Percentiles rank a stretch among this genome's conserved stretches.
These are phyloP conservation scores for Bocquillonia castaneifolia DNA, from an alignment of 441 rosid genomes.

Conservation along the genomic window DNA sequence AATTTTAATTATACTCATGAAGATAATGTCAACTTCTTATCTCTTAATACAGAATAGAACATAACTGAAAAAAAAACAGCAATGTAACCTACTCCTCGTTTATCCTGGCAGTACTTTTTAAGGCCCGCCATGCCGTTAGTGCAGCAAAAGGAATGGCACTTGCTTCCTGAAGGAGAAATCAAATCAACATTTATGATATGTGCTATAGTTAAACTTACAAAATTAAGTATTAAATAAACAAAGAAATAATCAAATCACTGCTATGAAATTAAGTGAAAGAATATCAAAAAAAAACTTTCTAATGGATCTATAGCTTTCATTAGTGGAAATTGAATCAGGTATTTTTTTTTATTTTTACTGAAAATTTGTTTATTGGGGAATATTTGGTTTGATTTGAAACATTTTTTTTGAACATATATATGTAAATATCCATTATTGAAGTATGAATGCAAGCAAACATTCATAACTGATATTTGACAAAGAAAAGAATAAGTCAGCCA, in stretches of 20 bases:
- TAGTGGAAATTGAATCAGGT: no score
- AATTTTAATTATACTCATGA: not conserved
- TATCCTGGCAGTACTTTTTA: conserved; percentile 82
- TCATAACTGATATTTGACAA: not conserved
- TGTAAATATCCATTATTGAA: not conserved
- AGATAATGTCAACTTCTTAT: not conserved
- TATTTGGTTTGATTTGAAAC: not conserved
- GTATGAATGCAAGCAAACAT: not conserved
- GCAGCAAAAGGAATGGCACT: conserved; percentile 94
- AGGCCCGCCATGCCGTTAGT: conserved; percentile 94
- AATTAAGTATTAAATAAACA: not conserved
- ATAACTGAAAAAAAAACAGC: not conserved
- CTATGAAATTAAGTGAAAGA: conserved; percentile 3
- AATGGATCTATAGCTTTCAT: no score
- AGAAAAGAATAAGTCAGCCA: not conserved
- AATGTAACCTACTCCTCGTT: conserved; percentile 61
- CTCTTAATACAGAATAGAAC: no score
- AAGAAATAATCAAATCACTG: not conserved
- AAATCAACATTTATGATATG: conserved; percentile 15
- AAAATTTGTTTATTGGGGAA: no score
- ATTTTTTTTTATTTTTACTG: no score
- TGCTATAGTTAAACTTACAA: not conserved
- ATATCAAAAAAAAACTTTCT: no score
- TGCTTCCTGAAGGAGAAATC: conserved; percentile 59
- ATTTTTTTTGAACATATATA: not conserved